phyloP scores from a whole-genome alignment of 1,284 basidiomycete genomes.

The Coniferiporia sulphurascens region DNA sequence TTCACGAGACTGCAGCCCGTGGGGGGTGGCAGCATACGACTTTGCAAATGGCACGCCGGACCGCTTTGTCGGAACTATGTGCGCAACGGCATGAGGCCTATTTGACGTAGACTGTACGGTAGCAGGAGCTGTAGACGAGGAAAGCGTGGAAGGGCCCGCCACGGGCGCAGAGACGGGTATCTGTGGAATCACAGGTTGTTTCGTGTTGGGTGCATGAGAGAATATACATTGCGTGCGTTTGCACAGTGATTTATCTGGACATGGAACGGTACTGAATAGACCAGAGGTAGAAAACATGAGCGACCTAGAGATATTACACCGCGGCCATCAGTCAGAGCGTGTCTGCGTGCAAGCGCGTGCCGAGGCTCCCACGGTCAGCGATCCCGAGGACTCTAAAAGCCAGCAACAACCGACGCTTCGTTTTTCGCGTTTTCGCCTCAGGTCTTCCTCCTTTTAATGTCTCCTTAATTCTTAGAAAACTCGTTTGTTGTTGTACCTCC shows the following conservation, averaged over 20 bases:
- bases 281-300: slow-evolving; percentile 63
- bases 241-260: slow-evolving; percentile 54
- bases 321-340: background rate
- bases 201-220: slow-evolving; percentile 46
- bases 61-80: slow-evolving; percentile 16
- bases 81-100: slow-evolving; percentile 10
- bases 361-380: background rate
- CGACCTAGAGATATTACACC: no score
- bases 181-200: slow-evolving; percentile 32
- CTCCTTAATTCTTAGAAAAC: background rate
- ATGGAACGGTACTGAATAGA: slow-evolving; percentile 56
- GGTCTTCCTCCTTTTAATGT: background rate
- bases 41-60: background rate
- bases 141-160: slow-evolving; percentile 18
- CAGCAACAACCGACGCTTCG: background rate
- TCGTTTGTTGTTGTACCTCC: no score
- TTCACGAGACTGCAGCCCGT: slow-evolving; percentile 27
- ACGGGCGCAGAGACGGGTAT: slow-evolving; percentile 36
- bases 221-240: slow-evolving; percentile 54
- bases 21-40: slow-evolving; percentile 16
- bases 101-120: slow-evolving; percentile 9
- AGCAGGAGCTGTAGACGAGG: slow-evolving; percentile 7
- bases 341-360: background rate
- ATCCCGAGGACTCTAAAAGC: background rate
- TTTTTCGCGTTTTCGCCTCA: background rate